Evolutionary conservation across 768 basidiomycete species (phyloP).

Genomic region (Austroboletus eburneus): DNA sequence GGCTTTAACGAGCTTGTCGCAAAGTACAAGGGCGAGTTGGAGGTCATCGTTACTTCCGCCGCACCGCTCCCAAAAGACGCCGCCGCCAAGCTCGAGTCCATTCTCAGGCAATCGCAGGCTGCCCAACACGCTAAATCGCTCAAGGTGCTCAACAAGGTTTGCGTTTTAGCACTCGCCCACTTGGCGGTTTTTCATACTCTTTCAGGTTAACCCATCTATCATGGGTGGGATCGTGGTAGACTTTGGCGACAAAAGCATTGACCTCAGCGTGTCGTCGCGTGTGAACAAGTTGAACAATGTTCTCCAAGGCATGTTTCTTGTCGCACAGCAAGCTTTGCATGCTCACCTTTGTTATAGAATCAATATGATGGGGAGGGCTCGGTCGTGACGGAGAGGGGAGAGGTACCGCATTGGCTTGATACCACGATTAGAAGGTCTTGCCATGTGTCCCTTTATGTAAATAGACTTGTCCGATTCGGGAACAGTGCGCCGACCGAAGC

Average conservation of each 20-base stretch:
- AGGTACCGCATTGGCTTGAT: slow-evolving; percentile 1
- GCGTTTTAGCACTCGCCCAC: slow-evolving; percentile 13
- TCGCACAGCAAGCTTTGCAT: not conserved
- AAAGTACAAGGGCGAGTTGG: slow-evolving; percentile 89
- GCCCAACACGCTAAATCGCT: slow-evolving; percentile 85
- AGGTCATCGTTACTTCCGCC: slow-evolving; percentile 88
- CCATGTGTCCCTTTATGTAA: slow-evolving; percentile 2
- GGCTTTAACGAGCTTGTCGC: slow-evolving; percentile 89
- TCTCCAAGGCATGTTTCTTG: slow-evolving; percentile 66
- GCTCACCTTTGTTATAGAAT: slow-evolving; percentile 19
- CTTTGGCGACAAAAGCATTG: slow-evolving; percentile 97
- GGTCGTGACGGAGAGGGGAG: not conserved
- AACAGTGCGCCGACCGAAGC: not conserved
- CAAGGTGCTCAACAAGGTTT: slow-evolving; percentile 88
- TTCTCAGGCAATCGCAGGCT: slow-evolving; percentile 81
- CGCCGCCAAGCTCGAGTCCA: slow-evolving; percentile 72
- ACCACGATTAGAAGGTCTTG: slow-evolving; percentile 9
- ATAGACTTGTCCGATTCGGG: not conserved
- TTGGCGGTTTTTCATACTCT: slow-evolving; percentile 4
- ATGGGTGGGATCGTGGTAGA: slow-evolving; percentile 93
- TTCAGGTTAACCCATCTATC: slow-evolving; percentile 85
- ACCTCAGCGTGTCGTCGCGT: slow-evolving; percentile 89
- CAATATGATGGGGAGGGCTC: slow-evolving; percentile 17
- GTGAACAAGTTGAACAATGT: slow-evolving; percentile 93
- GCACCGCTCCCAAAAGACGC: slow-evolving; percentile 73